Percentiles rank a stretch among this genome's conserved stretches.
Evolutionary conservation across 176 grass and related monocot species (phyloP).

Genomic region (Aegilops sharonensis): DNA sequence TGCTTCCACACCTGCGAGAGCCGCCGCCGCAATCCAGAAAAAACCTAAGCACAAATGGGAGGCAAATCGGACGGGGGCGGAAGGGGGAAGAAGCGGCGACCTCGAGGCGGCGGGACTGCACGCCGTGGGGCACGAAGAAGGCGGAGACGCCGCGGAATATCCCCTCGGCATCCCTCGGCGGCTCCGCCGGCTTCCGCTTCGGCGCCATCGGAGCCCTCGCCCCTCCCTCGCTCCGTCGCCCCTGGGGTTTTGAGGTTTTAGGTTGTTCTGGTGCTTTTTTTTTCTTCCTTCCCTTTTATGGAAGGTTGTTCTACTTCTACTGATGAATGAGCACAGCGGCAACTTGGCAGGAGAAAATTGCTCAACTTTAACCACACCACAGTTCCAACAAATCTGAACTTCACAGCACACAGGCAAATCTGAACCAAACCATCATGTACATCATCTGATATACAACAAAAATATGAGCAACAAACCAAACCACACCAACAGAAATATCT

Average conservation of each 20-base stretch:
- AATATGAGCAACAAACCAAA: slow-evolving; percentile 8
- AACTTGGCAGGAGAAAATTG: background rate
- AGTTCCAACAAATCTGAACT: background rate
- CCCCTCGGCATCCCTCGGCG: slow-evolving; percentile 49
- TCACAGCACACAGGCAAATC: background rate
- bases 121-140: slow-evolving; percentile 49
- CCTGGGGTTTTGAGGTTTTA: background rate
- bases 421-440: slow-evolving; percentile 25
- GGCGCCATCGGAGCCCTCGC: slow-evolving; percentile 42
- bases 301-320: background rate
- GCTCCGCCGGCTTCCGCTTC: slow-evolving; percentile 30
- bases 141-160: slow-evolving; percentile 81
- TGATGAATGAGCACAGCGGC: background rate
- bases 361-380: background rate
- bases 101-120: slow-evolving; percentile 73
- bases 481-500: slow-evolving; percentile 6
- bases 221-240: background rate
- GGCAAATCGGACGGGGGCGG: background rate
- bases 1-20: slow-evolving; percentile 74
- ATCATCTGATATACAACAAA: slow-evolving; percentile 27
- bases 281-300: background rate
- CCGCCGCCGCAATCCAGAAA: background rate
- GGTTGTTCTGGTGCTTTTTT: background rate
- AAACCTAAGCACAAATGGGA: background rate
- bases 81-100: slow-evolving; percentile 13